These are phyloP conservation scores for Mimosa bimucronata DNA, from an alignment of 306 rosid genomes.

Conservation along the genomic window DNA sequence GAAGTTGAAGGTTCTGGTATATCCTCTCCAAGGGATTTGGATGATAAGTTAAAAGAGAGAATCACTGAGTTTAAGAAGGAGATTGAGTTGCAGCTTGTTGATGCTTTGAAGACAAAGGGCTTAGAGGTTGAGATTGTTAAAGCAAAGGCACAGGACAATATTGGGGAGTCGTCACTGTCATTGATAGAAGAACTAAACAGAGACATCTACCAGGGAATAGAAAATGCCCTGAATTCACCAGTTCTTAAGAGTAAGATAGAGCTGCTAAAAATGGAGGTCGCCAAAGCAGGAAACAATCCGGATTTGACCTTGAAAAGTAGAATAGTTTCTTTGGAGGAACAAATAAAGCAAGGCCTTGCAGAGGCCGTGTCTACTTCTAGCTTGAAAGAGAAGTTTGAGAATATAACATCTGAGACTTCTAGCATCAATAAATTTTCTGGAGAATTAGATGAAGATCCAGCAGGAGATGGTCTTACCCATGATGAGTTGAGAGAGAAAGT, in stretches of 20 bases:
- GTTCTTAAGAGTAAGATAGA: constrained; percentile 70
- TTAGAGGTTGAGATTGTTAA: constrained; percentile 54
- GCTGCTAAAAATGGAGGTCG: constrained; percentile 69
- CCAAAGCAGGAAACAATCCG: constrained; percentile 68
- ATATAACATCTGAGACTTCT: constrained; percentile 56
- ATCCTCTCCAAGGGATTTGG: constrained; percentile 55
- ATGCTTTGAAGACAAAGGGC: constrained; percentile 65
- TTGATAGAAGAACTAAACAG: constrained; percentile 61
- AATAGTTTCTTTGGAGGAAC: constrained; percentile 68
- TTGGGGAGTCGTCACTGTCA: constrained; percentile 41
- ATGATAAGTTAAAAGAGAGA: constrained; percentile 64
- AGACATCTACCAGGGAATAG: constrained; percentile 59
- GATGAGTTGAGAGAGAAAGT: constrained; percentile 54
- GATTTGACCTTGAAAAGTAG: constrained; percentile 59
- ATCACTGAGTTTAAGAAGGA: constrained; percentile 57
- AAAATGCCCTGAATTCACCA: constrained; percentile 50
- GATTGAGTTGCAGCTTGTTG: constrained; percentile 55
- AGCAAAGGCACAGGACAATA: constrained; percentile 39
- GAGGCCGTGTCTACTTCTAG: constrained; percentile 63
- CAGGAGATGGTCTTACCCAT: constrained; percentile 39
- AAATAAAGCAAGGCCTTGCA: constrained; percentile 63
- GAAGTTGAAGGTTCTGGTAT: constrained; percentile 62
- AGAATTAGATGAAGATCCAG: constrained; percentile 45
- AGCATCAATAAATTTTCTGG: constrained; percentile 43
- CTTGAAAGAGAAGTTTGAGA: constrained; percentile 72